phyloP scores from a whole-genome alignment of 345 rosid genomes.

The Moricandia moricandioides region DNA sequence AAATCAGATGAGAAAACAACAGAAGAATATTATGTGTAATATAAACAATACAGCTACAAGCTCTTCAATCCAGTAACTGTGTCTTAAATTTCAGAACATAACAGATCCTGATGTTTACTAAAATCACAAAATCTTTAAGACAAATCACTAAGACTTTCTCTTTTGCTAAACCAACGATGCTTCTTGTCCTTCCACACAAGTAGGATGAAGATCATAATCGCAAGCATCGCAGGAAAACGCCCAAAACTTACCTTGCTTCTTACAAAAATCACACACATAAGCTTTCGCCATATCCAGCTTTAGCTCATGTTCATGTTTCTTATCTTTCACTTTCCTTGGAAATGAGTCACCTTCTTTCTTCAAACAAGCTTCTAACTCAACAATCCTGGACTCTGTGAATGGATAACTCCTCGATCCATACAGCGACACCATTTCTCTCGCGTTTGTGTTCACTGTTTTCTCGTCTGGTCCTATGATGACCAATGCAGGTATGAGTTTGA shows the following conservation, averaged over 20 bases:
- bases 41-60: no score
- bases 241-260: slow-evolving; percentile 69
- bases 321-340: slow-evolving; percentile 54
- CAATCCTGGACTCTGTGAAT: slow-evolving; percentile 53
- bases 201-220: slow-evolving; percentile 80
- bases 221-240: slow-evolving; percentile 70
- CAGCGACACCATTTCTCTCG: slow-evolving; percentile 51
- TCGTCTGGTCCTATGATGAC: slow-evolving; percentile 67
- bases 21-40: no score
- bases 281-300: slow-evolving; percentile 78
- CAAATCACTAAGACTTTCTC: background rate
- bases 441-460: slow-evolving; percentile 54
- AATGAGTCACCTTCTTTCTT: slow-evolving; percentile 65
- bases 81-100: slow-evolving; percentile 4
- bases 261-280: slow-evolving; percentile 64
- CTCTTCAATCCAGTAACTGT: background rate
- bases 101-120: background rate
- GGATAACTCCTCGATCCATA: slow-evolving; percentile 71
- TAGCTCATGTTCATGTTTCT: slow-evolving; percentile 60
- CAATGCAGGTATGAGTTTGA: slow-evolving; percentile 66
- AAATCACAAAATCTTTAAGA: slow-evolving; percentile 16
- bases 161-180: slow-evolving; percentile 11
- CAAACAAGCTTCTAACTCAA: slow-evolving; percentile 52
- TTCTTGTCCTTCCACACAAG: slow-evolving; percentile 46
- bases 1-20: no score